Base-by-base conservation (phyloP, 192 early-diverging fungal species). In the Gaertneriomyces sp. region DNA sequence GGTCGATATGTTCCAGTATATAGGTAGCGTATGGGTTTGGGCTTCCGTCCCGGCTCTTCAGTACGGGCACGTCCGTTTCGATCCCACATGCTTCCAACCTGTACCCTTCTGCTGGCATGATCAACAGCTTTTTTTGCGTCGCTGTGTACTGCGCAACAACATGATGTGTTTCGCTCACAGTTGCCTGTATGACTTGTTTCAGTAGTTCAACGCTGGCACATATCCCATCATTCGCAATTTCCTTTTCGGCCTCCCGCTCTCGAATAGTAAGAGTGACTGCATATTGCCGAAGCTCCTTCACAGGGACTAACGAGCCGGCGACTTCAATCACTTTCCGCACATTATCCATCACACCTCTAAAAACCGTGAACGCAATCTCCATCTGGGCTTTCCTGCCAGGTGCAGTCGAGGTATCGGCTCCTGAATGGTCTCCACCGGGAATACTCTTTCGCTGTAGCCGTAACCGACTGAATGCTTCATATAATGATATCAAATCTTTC, bases 1-100 rank as follows among this genome's bases (percentile, higher is more conserved):
- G 45, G 50, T 59, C 66, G 17, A 77, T 38, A 56, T 77, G 72
- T 19, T 77, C 76, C 45, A 77, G 51, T 19, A 8, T 6, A 44
- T 60, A 61, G 4, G 19, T 25, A 40, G 17, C 3, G 46, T 74
- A 69, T 7, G n/a, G 46, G 40, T 25, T 62, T 11, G 38, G 8
- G 11, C 25, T 33, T 33, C 25, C 25, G 25, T 33, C 25, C 25
- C 25, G 25, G 25, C 25, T 33, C 25, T 33, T 33, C 25, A 33
- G 25, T 33, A 33, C 25, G 25, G 25, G 47, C 47, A 49, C 12
- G 12, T 17, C 47, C 2, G 12, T 60, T 10, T 60, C 59, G 59
- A 45, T 42, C 38, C 68, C 68, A 9, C 51, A 52, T 6, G 68
- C 68, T 63, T 70, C 68, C 19, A 70, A 41, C 7, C 68, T 41